Evolutionary conservation across 1,139 yeast species (phyloP).

Genomic region (Candida labiduridarum): DNA sequence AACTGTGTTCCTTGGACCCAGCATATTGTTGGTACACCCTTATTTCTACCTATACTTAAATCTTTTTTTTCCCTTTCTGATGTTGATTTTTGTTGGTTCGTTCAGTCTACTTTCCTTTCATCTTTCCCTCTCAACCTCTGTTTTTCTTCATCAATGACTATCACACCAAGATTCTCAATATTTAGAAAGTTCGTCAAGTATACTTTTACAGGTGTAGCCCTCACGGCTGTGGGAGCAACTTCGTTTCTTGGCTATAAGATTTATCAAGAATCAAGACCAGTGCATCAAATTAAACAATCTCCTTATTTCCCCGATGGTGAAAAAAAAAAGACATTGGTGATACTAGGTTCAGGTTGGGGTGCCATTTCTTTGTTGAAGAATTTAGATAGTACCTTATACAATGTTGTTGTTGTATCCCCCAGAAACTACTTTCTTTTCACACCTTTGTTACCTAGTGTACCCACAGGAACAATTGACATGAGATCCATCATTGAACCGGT

Average conservation of each 20-base stretch:
- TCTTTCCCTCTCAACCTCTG: background rate
- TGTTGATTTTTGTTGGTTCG: background rate
- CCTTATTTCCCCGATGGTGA: slow-evolving; percentile 64
- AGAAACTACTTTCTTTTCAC: slow-evolving; percentile 93
- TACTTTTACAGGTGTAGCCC: slow-evolving; percentile 4
- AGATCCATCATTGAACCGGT: slow-evolving; percentile 89
- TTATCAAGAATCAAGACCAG: slow-evolving; percentile 63
- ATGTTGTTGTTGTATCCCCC: slow-evolving; percentile 87
- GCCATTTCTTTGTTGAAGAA: slow-evolving; percentile 77
- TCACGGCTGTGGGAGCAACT: slow-evolving; percentile 4
- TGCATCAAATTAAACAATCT: slow-evolving; percentile 54
- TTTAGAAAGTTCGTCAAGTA: slow-evolving; percentile 3
- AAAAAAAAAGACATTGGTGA: slow-evolving; percentile 81
- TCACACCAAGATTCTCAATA: slow-evolving; percentile 2
- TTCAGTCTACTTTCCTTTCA: background rate
- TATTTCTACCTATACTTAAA: background rate
- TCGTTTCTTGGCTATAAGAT: slow-evolving; percentile 51
- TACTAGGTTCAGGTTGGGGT: slow-evolving; percentile 96
- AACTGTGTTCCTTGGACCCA: background rate
- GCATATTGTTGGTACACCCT: background rate
- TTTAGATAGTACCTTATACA: slow-evolving; percentile 81
- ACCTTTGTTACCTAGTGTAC: slow-evolving; percentile 87
- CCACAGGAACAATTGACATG: slow-evolving; percentile 88
- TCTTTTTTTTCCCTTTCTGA: background rate
- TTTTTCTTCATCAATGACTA: background rate